Percentiles rank a stretch among this genome's conserved stretches.
Evolutionary conservation across 345 rosid species (phyloP).

Genomic region (Gynandropsis gynandra): DNA sequence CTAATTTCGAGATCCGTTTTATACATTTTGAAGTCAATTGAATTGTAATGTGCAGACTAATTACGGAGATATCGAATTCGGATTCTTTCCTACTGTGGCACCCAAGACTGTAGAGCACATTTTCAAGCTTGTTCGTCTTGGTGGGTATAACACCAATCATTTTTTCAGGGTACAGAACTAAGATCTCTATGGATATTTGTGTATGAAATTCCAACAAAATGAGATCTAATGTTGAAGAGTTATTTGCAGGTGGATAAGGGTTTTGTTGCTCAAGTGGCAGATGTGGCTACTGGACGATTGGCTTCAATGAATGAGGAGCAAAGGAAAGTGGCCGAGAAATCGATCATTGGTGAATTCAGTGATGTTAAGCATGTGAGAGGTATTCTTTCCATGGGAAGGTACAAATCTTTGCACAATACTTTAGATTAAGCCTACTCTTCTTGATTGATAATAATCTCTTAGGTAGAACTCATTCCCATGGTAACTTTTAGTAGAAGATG

Average conservation of each 20-base stretch:
- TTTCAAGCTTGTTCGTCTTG: slow-evolving; percentile 88
- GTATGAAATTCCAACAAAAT: not conserved
- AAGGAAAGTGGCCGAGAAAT: slow-evolving; percentile 61
- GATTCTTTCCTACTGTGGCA: slow-evolving; percentile 83
- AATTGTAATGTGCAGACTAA: slow-evolving; percentile 45
- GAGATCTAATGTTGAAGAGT: not conserved
- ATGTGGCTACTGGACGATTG: slow-evolving; percentile 63
- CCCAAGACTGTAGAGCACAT: slow-evolving; percentile 88
- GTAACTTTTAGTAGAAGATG: too few relatives aligned
- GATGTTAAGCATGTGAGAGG: slow-evolving; percentile 89
- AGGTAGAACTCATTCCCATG: too few relatives aligned
- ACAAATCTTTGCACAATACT: not conserved
- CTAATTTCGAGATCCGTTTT: not conserved
- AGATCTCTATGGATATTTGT: slow-evolving; percentile 10
- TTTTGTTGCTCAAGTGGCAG: slow-evolving; percentile 97
- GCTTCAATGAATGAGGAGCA: slow-evolving; percentile 91
- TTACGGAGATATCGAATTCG: slow-evolving; percentile 86
- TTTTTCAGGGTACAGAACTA: slow-evolving; percentile 66
- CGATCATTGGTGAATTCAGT: slow-evolving; percentile 81
- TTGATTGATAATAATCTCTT: too few relatives aligned
- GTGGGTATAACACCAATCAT: slow-evolving; percentile 85
- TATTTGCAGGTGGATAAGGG: slow-evolving; percentile 76
- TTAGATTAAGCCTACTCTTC: too few relatives aligned
- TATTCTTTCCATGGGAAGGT: slow-evolving; percentile 87
- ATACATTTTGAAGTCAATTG: not conserved